These are phyloP conservation scores for Fistulinella prunicolor DNA, from an alignment of 768 basidiomycete genomes.

Conservation along the genomic window DNA sequence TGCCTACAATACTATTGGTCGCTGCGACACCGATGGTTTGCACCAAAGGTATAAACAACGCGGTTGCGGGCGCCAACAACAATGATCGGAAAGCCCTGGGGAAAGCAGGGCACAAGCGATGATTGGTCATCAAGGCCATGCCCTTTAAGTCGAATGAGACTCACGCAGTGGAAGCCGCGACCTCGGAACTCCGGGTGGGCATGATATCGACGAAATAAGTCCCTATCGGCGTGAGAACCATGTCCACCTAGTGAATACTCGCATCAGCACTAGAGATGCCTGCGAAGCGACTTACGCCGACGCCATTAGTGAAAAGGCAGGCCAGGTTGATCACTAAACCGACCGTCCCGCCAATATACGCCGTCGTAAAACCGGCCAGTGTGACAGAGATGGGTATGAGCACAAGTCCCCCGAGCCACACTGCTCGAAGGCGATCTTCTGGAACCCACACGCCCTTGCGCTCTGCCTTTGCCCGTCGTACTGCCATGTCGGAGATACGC, in stretches of 20 bases:
- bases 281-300: conserved; percentile 48
- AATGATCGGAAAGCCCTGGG: conserved; percentile 24
- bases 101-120: background rate
- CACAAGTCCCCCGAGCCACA: conserved; percentile 43
- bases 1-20: conserved; percentile 47
- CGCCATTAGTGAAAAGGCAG: conserved; percentile 60
- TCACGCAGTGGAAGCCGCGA: conserved; percentile 55
- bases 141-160: conserved; percentile 13
- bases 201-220: conserved; percentile 61
- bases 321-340: conserved; percentile 52
- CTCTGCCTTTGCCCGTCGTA: conserved; percentile 45
- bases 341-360: conserved; percentile 45
- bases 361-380: conserved; percentile 45
- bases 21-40: conserved; percentile 47
- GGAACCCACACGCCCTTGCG: conserved; percentile 62
- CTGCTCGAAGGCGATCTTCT: conserved; percentile 63
- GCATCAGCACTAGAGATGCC: background rate
- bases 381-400: conserved; percentile 54
- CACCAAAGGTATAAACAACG: conserved; percentile 40
- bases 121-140: background rate
- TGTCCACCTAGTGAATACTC: conserved; percentile 43
- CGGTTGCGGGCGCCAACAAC: conserved; percentile 15
- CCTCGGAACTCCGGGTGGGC: conserved; percentile 59
- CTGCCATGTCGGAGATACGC: conserved; percentile 51
- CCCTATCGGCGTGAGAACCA: conserved; percentile 51